A percentile compares a stretch with the other conserved stretches of the same genome.
Evolutionary conservation across 208 protist genomes (phyloP).

Genomic region (Wallacemonas sp.): DNA sequence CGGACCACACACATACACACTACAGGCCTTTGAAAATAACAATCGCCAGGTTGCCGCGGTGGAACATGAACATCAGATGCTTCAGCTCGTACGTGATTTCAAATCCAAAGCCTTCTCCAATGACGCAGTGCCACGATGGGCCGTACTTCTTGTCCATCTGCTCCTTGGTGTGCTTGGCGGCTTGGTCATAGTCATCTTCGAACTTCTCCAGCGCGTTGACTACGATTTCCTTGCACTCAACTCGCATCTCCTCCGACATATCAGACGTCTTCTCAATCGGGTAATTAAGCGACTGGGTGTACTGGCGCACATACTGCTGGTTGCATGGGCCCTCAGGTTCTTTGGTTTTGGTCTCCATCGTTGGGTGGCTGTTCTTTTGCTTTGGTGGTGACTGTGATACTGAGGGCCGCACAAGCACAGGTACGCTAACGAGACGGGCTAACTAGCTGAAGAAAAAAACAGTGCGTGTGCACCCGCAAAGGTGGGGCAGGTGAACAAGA

Average conservation of each 20-base stretch:
- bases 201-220: conserved; percentile 93
- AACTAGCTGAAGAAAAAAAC: no score
- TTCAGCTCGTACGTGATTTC: conserved; percentile 94
- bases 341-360: conserved; percentile 70
- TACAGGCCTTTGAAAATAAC: conserved; percentile 94
- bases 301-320: conserved; percentile 74
- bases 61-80: conserved; percentile 95
- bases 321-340: conserved; percentile 78
- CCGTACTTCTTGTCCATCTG: conserved; percentile 96
- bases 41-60: conserved; percentile 90
- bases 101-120: conserved; percentile 94
- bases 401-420: no score
- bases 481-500: background rate
- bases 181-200: conserved; percentile 91
- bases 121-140: conserved; percentile 93
- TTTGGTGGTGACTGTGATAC: background rate
- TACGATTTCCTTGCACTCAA: conserved; percentile 92
- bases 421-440: no score
- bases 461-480: background rate
- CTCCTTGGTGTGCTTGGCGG: conserved; percentile 93
- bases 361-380: no score
- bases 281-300: conserved; percentile 76
- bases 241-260: conserved; percentile 95
- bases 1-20: background rate
- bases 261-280: conserved; percentile 92